A percentile compares a stretch with the other conserved stretches of the same genome.
Conservation (phyloP, 441 rosid species). For the Populus hybrid region DNA sequence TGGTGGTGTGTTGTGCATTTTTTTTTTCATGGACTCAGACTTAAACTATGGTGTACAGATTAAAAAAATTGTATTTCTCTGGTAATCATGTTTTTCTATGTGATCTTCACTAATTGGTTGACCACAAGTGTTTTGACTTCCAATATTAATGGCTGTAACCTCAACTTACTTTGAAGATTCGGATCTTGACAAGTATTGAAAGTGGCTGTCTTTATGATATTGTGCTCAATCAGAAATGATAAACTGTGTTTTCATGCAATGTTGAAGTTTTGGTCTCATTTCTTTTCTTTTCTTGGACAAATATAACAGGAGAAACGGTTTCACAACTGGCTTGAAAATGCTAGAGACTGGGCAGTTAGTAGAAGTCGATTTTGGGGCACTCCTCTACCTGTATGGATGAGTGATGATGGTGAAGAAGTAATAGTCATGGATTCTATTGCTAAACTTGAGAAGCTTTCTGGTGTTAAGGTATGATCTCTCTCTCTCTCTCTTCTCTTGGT, state of each 20-base stretch:
- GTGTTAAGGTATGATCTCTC: constrained; percentile 56
- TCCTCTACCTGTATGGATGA: constrained; percentile 93
- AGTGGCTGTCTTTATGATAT: neutral
- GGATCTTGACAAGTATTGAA: neutral
- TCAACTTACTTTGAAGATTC: neutral
- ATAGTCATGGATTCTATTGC: constrained; percentile 79
- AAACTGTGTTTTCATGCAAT: constrained; percentile 1
- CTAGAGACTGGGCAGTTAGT: constrained; percentile 98
- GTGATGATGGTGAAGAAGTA: constrained; percentile 81
- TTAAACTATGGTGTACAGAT: no score
- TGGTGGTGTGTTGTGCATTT: no score
- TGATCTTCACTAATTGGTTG: no score
- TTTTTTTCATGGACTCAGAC: no score
- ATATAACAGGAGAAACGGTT: constrained; percentile 80
- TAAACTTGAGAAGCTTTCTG: constrained; percentile 89
- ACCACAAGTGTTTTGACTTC: no score
- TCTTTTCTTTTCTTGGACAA: neutral
- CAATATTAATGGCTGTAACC: neutral
- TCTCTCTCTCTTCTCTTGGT: constrained; percentile 4
- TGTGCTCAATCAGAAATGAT: neutral
- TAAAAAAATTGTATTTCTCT: no score
- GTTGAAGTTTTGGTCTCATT: neutral
- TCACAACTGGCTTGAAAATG: constrained; percentile 99
- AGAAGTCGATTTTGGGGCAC: constrained; percentile 99
- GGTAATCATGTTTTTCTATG: no score